phyloP scores from a whole-genome alignment of 306 rosid genomes.

The Cicer arietinum region DNA sequence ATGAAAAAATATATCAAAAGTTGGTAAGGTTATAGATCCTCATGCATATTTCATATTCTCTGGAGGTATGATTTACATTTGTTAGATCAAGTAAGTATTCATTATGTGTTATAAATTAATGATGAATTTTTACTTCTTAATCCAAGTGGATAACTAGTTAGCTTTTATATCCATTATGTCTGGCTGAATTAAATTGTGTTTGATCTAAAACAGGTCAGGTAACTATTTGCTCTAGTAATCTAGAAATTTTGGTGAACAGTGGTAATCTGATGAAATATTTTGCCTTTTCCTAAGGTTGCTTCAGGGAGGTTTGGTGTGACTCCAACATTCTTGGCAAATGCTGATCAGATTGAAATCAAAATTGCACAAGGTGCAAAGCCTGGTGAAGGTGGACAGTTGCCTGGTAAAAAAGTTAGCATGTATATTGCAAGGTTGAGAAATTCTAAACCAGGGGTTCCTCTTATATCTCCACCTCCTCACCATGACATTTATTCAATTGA shows the following conservation, averaged over 20 bases:
- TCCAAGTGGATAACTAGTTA: slow-evolving; percentile 4
- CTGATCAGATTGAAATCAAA: slow-evolving; percentile 95
- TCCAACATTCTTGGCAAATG: slow-evolving; percentile 97
- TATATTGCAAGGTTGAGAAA: slow-evolving; percentile 97
- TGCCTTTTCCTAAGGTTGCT: slow-evolving; percentile 77
- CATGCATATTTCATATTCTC: not conserved
- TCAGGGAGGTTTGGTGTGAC: slow-evolving; percentile 99
- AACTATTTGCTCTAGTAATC: not conserved
- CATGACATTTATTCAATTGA: slow-evolving; percentile 98
- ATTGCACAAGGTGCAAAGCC: slow-evolving; percentile 99
- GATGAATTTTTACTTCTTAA: slow-evolving; percentile 24
- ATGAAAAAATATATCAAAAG: slow-evolving; percentile 6
- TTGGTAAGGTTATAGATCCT: slow-evolving; percentile 23
- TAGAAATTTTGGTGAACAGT: slow-evolving; percentile 31
- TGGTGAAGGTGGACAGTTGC: slow-evolving; percentile 98
- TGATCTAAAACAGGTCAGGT: slow-evolving; percentile 26
- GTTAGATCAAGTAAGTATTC: not conserved
- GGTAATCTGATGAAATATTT: slow-evolving; percentile 43
- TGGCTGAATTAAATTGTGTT: slow-evolving; percentile 23
- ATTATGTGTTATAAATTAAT: slow-evolving; percentile 10
- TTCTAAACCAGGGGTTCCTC: slow-evolving; percentile 99
- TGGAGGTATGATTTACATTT: slow-evolving; percentile 30
- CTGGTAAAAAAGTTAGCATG: slow-evolving; percentile 99
- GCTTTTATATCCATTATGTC: slow-evolving; percentile 26
- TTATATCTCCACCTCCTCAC: slow-evolving; percentile 99